Evolutionary conservation across 352 stramenopile genomes (phyloP), one percentile per base, ranked within the genome.

Genomic region (Phytophthora kernoviae): DNA sequence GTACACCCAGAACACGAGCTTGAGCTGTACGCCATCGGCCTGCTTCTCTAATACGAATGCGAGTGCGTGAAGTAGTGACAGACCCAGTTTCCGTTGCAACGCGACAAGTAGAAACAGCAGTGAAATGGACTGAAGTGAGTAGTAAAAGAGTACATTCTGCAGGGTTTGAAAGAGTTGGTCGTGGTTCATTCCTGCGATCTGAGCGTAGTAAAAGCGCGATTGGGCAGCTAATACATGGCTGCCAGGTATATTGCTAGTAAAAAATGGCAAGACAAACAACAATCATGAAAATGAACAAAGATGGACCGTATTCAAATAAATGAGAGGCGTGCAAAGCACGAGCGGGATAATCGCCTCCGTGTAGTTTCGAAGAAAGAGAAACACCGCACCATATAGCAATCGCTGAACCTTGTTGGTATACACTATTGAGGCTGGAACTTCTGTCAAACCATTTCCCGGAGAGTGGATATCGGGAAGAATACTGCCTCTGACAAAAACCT

Each of bases 21-120:
- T 69, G 18, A n/a, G 24, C 36, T 73, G 71, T 1, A 72, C 36
- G 10, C 67, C 22, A 17, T 4, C 41, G 18, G 24, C 51, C 18
- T 77, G 59, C 5, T 50, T 62, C 24, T 58, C 44, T 8, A 78
- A 39, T 17, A 78, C 68, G 34, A 81, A 76, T n/a, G 60, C 61
- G 6, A 81, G 57, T 10, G 69, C 56, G 2, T 57, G 21, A 12
- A 73, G 11, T 8, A 54, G 21, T 2, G 53, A 45, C 2, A 60
- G 1, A 5, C 40, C 41, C 20, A 60, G 26, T 11, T 53, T 46
- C 5, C 20, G 22, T 32, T 39, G 32, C 18, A 47, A 33, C 7
- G 30, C 43, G 4, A 26, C 15, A 30, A 34, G n/a, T 5, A 60
- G 18, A 10, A 22, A 1, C 18, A 32, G 8, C n/a, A 60, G 9